Conservation (phyloP, 257 asterid species). For the Jacaranda mimosifolia region DNA sequence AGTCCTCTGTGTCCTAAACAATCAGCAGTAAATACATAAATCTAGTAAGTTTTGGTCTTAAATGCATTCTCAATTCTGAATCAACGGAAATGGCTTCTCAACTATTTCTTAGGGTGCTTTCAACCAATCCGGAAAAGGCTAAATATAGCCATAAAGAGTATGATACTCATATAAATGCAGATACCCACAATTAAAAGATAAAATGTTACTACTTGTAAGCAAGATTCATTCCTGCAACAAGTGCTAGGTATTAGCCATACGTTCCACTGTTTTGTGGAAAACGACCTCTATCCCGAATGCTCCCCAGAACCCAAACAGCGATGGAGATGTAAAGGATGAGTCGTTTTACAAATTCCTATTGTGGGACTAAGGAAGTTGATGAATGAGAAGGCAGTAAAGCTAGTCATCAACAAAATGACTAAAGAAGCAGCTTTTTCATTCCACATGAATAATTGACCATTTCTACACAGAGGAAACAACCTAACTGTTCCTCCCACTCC, state of each 20-base stretch:
- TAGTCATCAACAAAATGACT: conserved; percentile 37
- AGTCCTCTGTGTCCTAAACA: not conserved
- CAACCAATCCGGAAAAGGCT: conserved; percentile 12
- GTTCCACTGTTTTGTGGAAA: conserved; percentile 29
- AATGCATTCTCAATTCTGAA: conserved; percentile 2
- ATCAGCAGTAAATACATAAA: not conserved
- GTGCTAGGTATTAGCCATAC: not conserved
- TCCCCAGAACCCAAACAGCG: conserved; percentile 47
- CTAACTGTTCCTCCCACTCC: conserved; percentile 34
- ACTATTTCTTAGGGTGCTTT: not conserved
- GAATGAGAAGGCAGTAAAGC: conserved; percentile 41
- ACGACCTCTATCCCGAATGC: conserved; percentile 45
- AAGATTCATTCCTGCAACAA: conserved; percentile 23
- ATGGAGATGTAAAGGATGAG: conserved; percentile 49
- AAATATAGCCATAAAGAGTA: conserved; percentile 5
- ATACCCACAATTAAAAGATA: not conserved
- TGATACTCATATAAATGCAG: conserved; percentile 14
- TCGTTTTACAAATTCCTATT: conserved; percentile 48
- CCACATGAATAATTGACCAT: conserved; percentile 49
- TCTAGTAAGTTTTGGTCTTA: not conserved
- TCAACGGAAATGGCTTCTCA: not conserved
- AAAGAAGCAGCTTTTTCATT: conserved; percentile 38
- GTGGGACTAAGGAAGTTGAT: conserved; percentile 47
- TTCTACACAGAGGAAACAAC: conserved; percentile 40
- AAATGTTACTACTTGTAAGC: not conserved